Evolutionary conservation across 179 eudicot genomes (phyloP), one percentile per base, ranked within the genome.

Genomic region (Spinacia oleracea): DNA sequence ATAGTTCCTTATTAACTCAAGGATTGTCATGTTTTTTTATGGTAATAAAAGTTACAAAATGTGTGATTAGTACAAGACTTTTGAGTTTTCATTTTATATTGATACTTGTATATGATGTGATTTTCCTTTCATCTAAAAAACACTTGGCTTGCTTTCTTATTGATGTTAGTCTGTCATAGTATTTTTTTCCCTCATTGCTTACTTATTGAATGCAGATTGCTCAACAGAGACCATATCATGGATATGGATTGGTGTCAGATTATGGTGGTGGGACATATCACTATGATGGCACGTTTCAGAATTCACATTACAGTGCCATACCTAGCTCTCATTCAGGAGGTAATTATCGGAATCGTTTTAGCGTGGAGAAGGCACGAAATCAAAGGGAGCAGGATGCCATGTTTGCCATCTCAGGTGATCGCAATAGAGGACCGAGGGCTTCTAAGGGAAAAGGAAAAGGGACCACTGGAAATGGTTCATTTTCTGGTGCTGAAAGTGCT

Each of bases 401-500:
- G 73, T 86, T 83, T 83, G 89, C 84, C 68, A 74, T 84, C 25
- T 74, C 92, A 46, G 85, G 89, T 85, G 98, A 93, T 70, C 93
- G 96, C 46, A 96, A 93, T 80, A 87, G 99, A 82, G 99, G 99
- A 64, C 99, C 99, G 50, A 93, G 99, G 84, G 94, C 96, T 71
- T 83, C 85, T 65, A 96, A 90, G 84, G 88, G 88, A 42, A 96
- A 89, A 83, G 88, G 81, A 72, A 91, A 88, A 81, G 86, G 75
- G 72, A 78, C 82, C 35, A 48, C 77, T 72, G 96, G 87, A 77
- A 89, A 85, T 63, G 89, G 81, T 74, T 62, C 84, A 15, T 77
- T 89, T 64, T 80, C 94, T 73, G 83, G 84, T 81, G 80, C 91
- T 82, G 87, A 83, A 53, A 68, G 60, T 55, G 31, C 81, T 38